Percentiles rank a stretch among this genome's conserved stretches.
These are phyloP conservation scores for Pleomassaria siparia DNA, from an alignment of 2,329 filamentous ascomycete species.

Conservation along the genomic window DNA sequence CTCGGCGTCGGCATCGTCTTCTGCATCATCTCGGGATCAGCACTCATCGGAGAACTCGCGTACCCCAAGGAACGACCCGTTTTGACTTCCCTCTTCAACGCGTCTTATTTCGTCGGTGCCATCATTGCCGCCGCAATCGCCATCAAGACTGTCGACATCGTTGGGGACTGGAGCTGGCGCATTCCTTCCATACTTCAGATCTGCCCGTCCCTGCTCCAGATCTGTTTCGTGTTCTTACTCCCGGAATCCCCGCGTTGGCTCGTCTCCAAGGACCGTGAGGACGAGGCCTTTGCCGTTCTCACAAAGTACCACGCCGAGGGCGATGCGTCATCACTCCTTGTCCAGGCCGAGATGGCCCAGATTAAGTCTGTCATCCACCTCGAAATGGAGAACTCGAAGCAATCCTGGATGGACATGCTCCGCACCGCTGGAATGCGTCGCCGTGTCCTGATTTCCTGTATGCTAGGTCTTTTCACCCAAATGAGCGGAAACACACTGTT, in stretches of 20 bases:
- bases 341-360: slow-evolving; percentile 62
- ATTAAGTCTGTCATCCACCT: slow-evolving; percentile 60
- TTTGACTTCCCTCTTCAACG: slow-evolving; percentile 64
- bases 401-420: slow-evolving; percentile 57
- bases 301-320: slow-evolving; percentile 50
- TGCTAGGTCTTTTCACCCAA: slow-evolving; percentile 45
- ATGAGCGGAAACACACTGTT: slow-evolving; percentile 44
- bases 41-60: slow-evolving; percentile 61
- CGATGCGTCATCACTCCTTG: slow-evolving; percentile 36
- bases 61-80: slow-evolving; percentile 63
- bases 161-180: slow-evolving; percentile 51
- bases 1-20: slow-evolving; percentile 65
- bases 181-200: slow-evolving; percentile 54
- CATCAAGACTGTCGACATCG: slow-evolving; percentile 51
- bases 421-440: slow-evolving; percentile 48
- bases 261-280: slow-evolving; percentile 43
- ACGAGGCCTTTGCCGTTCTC: slow-evolving; percentile 42
- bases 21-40: slow-evolving; percentile 60
- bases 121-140: slow-evolving; percentile 54
- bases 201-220: slow-evolving; percentile 50
- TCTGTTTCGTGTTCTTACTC: slow-evolving; percentile 41
- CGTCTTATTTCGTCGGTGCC: slow-evolving; percentile 55
- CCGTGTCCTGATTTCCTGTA: slow-evolving; percentile 33
- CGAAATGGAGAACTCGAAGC: slow-evolving; percentile 56
- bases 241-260: slow-evolving; percentile 48